Evolutionary conservation across 306 rosid species (phyloP), one percentile per base, ranked within the genome.

Genomic region (Oxytropis ochrocephala): DNA sequence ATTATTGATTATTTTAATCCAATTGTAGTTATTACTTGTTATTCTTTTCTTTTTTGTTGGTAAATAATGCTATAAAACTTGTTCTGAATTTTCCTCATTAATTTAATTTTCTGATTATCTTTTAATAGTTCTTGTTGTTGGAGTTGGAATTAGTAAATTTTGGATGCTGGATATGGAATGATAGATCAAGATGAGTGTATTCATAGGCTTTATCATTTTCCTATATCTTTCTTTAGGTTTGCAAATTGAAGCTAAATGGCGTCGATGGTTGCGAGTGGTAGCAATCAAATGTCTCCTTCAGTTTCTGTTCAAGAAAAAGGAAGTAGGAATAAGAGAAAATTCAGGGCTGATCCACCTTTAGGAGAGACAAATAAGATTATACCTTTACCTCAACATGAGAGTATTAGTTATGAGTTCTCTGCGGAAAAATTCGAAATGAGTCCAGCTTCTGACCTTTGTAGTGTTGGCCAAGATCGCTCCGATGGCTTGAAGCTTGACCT

Each of bases 301-400:
- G 65, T 84, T 39, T 73, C 89, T 44, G 64, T 84, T 29, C 89
- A 86, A 85, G 96, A 93, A 57, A 88, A 88, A 76, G 96, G 90
- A 46, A 90, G 94, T 72, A 81, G 95, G 78, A 94, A 90, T 77
- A 94, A 94, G 86, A 90, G 97, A 83, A 90, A 94, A 71, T 94
- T 85, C 81, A 87, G 97, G 81, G 90, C 95, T n/a, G 98, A 90
- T 85, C 94, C 90, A 11, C 94, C 94, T 17, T 64, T 74, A 67
- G 86, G 83, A 38, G 97, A 86, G 52, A 70, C 79, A 16, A 85
- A 54, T 64, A 86, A 90, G 84, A 74, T 50, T 39, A 47, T 72
- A 39, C 66, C 84, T 66, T 85, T 83, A 12, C 67, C 86, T 75
- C 97, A 75, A 67, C 81, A 70, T 67, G 97, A 87, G 38, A 85